phyloP scores from a whole-genome alignment of 495 filamentous ascomycete genomes.

The Daldinia vernicosa region DNA sequence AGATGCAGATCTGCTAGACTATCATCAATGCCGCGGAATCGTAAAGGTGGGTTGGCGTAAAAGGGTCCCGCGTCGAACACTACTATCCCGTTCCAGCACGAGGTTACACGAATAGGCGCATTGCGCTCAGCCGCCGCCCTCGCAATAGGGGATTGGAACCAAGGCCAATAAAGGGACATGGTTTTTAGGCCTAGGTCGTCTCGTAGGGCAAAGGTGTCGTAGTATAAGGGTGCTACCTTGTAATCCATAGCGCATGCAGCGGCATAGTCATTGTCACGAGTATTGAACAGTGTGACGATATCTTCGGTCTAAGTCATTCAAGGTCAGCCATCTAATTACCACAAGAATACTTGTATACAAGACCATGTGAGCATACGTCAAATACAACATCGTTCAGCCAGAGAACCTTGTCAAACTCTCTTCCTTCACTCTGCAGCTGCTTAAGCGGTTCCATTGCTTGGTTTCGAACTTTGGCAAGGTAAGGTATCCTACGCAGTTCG shows the following conservation, averaged over 20 bases:
- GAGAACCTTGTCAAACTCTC: slow-evolving; percentile 72
- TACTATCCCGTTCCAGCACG: slow-evolving; percentile 88
- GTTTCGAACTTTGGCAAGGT: slow-evolving; percentile 73
- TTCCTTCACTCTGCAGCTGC: slow-evolving; percentile 51
- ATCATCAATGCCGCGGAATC: slow-evolving; percentile 78
- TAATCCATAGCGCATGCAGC: slow-evolving; percentile 88
- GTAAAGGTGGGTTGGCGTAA: slow-evolving; percentile 57
- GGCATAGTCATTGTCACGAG: slow-evolving; percentile 75
- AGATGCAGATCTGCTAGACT: slow-evolving; percentile 72
- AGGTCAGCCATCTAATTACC: slow-evolving; percentile 6
- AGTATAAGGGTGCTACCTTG: slow-evolving; percentile 70
- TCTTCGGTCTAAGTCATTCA: slow-evolving; percentile 63
- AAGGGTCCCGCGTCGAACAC: slow-evolving; percentile 60
- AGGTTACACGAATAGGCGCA: slow-evolving; percentile 71
- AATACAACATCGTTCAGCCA: slow-evolving; percentile 83
- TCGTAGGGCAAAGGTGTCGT: slow-evolving; percentile 87
- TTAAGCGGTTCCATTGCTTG: slow-evolving; percentile 56
- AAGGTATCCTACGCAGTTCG: slow-evolving; percentile 72
- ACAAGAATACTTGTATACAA: background rate
- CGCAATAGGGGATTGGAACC: slow-evolving; percentile 71
- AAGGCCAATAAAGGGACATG: slow-evolving; percentile 69
- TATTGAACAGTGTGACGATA: slow-evolving; percentile 73
- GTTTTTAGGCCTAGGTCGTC: slow-evolving; percentile 71
- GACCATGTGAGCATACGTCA: slow-evolving; percentile 38
- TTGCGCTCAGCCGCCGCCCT: slow-evolving; percentile 63